Percentiles rank a stretch among this genome's conserved stretches.
Evolutionary conservation across 176 grass and related monocot genomes (phyloP).

Genomic region (Musa itinerans): DNA sequence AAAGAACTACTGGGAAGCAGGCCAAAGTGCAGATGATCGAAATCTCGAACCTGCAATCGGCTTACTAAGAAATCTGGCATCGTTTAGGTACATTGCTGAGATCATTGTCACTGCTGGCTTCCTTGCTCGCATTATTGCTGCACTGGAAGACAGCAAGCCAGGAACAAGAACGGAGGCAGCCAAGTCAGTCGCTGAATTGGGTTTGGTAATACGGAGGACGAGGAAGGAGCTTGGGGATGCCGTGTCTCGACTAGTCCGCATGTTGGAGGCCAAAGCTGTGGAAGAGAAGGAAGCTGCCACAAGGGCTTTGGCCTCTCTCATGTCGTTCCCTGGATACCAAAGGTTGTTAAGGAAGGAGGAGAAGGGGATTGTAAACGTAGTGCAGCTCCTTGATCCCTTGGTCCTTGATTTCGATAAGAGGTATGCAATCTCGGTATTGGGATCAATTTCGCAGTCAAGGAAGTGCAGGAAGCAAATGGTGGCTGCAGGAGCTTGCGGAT

Average conservation of each 20-base stretch:
- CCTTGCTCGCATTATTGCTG: slow-evolving; percentile 28
- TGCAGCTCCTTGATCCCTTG: slow-evolving; percentile 59
- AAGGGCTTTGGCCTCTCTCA: slow-evolving; percentile 47
- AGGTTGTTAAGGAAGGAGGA: slow-evolving; percentile 64
- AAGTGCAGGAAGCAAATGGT: slow-evolving; percentile 77
- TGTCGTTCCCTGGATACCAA: slow-evolving; percentile 25
- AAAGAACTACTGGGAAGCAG: slow-evolving; percentile 50
- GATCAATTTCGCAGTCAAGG: slow-evolving; percentile 45
- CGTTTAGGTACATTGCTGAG: slow-evolving; percentile 77
- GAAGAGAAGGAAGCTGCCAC: slow-evolving; percentile 44
- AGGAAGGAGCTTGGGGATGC: slow-evolving; percentile 34
- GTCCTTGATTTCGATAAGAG: slow-evolving; percentile 30
- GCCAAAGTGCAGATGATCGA: slow-evolving; percentile 24
- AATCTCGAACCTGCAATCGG: slow-evolving; percentile 54
- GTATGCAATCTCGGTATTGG: slow-evolving; percentile 41
- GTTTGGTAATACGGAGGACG: slow-evolving; percentile 19
- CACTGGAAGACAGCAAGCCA: slow-evolving; percentile 35
- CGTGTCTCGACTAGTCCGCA: slow-evolving; percentile 42
- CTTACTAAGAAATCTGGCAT: slow-evolving; percentile 55
- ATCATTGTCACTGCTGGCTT: slow-evolving; percentile 34
- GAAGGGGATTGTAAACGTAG: slow-evolving; percentile 51
- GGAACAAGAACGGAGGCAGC: slow-evolving; percentile 45
- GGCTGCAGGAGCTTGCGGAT: slow-evolving; percentile 66
- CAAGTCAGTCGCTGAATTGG: slow-evolving; percentile 48
- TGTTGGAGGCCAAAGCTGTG: slow-evolving; percentile 51